Base-by-base conservation (phyloP, 2,329 filamentous ascomycete species). In the Alternaria infectoria region DNA sequence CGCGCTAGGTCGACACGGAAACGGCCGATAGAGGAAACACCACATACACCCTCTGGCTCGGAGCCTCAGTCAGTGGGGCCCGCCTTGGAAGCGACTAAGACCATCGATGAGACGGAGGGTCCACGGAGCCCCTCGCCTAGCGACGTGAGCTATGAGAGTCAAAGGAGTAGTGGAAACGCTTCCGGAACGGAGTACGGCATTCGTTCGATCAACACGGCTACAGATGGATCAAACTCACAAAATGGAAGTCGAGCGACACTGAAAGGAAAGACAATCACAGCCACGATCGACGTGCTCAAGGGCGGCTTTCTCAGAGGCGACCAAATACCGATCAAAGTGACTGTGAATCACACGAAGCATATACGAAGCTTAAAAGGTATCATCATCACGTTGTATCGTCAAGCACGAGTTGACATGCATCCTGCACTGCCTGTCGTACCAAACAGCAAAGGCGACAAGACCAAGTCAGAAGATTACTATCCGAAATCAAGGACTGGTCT, bases 341-440 rank as follows among this genome's bases (percentile, higher is more conserved):
- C 87, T 1, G 90, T 99, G 63, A 91, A 93, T 67, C 96, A 98
- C 77, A 95, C 91, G 63, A 97, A 96, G 79, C 87, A 90, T 61
- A 88, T 98, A 74, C 93, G 95, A 82, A 98, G 93, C 77, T 86
- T 97, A 81, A 92, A 95, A 70, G 95, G 96, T 8, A 91, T 98
- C 51, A 96, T 98, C 64, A 89, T 97, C 49, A 98, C 96, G 2
- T 83, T 99, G 9, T 97, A 96, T 77, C 89, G 96, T 47, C 92
- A 97, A 79, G 93, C 93, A 23, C 89, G 93, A 63, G 95, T 98
- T 49, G 95, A 99, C 76, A 91, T 93, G 73, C 87, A 90, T 72
- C 89, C 88, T 21, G 84, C 86, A 9, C 84, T 90, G 59, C 89
- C 88, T 5, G 80, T 90, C 30, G 86, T 85, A 15, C 82, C 88